Evolutionary conservation across 768 basidiomycete species (phyloP), one percentile per base, ranked within the genome.

Genomic region (Pisolithus albus): DNA sequence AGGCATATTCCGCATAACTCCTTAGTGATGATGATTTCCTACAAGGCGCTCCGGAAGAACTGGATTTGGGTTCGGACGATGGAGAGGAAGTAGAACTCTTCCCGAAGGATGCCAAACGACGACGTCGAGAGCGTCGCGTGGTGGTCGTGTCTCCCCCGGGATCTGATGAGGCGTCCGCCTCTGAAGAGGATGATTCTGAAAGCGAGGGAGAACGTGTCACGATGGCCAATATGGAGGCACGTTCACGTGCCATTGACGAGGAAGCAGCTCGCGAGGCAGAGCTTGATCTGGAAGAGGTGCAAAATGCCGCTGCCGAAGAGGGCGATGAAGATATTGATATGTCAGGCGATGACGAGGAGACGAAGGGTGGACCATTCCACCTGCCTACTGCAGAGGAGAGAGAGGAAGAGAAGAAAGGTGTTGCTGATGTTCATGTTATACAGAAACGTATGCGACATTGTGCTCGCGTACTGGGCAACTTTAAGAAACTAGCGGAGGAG

Each of bases 371-470:
- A 26, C 75, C 70, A 32, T 85, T 88, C 69, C 75, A 73, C 53
- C 68, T 93, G 24, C 90, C 84, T 1, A 87, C 87, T 4, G 68
- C 80, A 1, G 80, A 81, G 56, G 84, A 91, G 63, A 74, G 82
- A 49, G 87, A 84, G 58, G 77, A 80, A 55, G 89, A 91, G 70
- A 83, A 82, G 66, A 76, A 73, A 39, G 67, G 65, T 11, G 86
- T 85, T 10, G 81, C 86, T 3, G 86, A 91, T 55, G 75, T 92
- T 24, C 80, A 86, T 38, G 73, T 77, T 43, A 82, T 95, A 11
- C 88, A 92, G 65, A 75, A 79, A 53, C 78, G 92, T 47, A 88
- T 94, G 81, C 77, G 84, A 58, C 76, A 84, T 55, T 88, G 86
- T 56, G 83, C 86, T 23, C 76, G 82, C 41, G 75, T 88, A 30